Evolutionary conservation across 805 yeast genomes (phyloP).

Genomic region (Candida dajiaensis): DNA sequence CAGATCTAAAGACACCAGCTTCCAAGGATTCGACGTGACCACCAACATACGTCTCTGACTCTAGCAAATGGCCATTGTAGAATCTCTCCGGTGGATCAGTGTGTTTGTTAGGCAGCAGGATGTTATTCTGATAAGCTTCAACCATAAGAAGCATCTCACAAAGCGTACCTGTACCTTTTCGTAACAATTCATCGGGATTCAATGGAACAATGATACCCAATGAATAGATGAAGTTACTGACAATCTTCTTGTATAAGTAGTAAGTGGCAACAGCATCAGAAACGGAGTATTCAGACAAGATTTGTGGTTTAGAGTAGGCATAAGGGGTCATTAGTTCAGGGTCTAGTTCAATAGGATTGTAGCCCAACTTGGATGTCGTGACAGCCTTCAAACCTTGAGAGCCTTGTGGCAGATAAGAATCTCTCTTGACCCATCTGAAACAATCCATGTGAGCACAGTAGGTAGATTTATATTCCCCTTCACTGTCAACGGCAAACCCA

Average conservation of each 20-base stretch:
- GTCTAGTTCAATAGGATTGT: constrained; percentile 92
- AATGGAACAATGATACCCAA: constrained; percentile 92
- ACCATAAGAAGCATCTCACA: constrained; percentile 98
- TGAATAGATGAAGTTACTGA: constrained; percentile 94
- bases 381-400: constrained; percentile 98
- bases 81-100: constrained; percentile 91
- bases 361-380: constrained; percentile 91
- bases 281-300: constrained; percentile 92
- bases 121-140: constrained; percentile 77
- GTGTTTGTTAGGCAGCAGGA: constrained; percentile 88
- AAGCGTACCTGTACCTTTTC: constrained; percentile 97
- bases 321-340: constrained; percentile 98
- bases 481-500: constrained; percentile 85
- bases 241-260: constrained; percentile 91
- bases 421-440: constrained; percentile 96
- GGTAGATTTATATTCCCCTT: constrained; percentile 88
- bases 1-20: constrained; percentile 96
- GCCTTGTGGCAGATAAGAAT: constrained; percentile 95
- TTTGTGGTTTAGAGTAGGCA: constrained; percentile 90
- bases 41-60: constrained; percentile 96
- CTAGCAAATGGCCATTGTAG: constrained; percentile 88
- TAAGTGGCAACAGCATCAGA: constrained; percentile 99
- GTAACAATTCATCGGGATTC: constrained; percentile 90
- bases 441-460: constrained; percentile 98
- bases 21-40: constrained; percentile 98